Percentiles rank a stretch among this genome's conserved stretches.
Evolutionary conservation across 148 eudicot species (phyloP).

Genomic region (Rhododendron griersonianum): DNA sequence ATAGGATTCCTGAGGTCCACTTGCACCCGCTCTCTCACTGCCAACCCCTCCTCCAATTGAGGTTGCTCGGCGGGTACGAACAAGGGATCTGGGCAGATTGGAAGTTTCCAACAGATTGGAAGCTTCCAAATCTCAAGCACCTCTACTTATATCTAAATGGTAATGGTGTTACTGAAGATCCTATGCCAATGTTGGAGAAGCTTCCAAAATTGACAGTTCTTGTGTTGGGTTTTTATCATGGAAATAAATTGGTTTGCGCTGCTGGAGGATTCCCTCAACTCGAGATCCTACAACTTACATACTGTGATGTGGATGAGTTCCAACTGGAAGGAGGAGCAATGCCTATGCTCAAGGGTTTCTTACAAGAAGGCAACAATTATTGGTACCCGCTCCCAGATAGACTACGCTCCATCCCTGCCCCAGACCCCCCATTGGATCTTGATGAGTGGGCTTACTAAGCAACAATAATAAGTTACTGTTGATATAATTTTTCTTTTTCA

Average conservation of each 20-base stretch:
- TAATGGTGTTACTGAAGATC: neutral
- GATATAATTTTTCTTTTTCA: no score
- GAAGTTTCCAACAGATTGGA: neutral
- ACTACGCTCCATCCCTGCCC: no score
- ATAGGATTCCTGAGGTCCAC: neutral
- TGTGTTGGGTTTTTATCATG: rapidly evolving
- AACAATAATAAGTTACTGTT: no score
- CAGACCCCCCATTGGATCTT: no score
- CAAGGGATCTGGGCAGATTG: neutral
- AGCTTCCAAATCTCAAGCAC: neutral
- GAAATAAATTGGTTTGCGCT: neutral
- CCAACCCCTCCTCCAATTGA: neutral
- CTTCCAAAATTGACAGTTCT: no score
- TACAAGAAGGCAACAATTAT: no score
- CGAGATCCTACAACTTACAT: neutral
- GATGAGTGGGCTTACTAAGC: no score
- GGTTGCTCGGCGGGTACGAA: neutral
- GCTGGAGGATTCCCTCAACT: neutral
- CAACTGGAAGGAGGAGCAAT: conserved; percentile 6
- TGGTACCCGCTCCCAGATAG: no score
- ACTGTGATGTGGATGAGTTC: neutral
- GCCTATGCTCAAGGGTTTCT: conserved; percentile 1
- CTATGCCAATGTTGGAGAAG: neutral
- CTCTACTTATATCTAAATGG: neutral
- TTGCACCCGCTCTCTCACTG: neutral